A percentile compares a stretch with the other conserved stretches of the same genome.
Evolutionary conservation across 1,284 basidiomycete species (phyloP).

Genomic region (Moesziomyces sp.): DNA sequence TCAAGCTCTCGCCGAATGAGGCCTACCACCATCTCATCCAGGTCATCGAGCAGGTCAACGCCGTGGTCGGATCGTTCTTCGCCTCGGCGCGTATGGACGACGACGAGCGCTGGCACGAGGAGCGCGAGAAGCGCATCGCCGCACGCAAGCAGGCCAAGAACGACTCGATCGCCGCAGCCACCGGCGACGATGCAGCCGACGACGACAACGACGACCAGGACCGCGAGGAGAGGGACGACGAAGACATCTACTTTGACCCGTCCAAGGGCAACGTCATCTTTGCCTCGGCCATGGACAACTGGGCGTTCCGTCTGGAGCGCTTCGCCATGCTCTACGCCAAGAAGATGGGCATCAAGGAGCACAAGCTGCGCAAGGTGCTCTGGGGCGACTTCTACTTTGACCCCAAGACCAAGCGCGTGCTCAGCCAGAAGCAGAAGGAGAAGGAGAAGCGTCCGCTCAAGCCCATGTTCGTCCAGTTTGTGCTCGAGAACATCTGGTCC

Average conservation of each 20-base stretch:
- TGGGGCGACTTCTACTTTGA: constrained; percentile 99
- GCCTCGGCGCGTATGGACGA: constrained; percentile 93
- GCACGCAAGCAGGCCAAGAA: constrained; percentile 74
- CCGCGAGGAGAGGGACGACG: constrained; percentile 87
- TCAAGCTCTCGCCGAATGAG: constrained; percentile 89
- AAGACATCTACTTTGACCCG: constrained; percentile 94
- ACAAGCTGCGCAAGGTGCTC: constrained; percentile 83
- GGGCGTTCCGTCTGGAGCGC: constrained; percentile 94
- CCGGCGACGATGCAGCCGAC: constrained; percentile 73
- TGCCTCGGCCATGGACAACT: constrained; percentile 94
- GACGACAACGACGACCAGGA: constrained; percentile 65
- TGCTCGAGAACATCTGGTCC: constrained; percentile 96
- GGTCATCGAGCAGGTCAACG: constrained; percentile 96
- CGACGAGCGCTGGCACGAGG: constrained; percentile 91
- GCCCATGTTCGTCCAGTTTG: constrained; percentile 97
- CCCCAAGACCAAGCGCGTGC: constrained; percentile 92
- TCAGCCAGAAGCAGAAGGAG: constrained; percentile 86
- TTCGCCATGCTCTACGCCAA: constrained; percentile 92
- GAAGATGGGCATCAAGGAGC: constrained; percentile 91
- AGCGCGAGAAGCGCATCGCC: constrained; percentile 82
- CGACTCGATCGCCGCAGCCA: constrained; percentile 48
- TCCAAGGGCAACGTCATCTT: constrained; percentile 97
- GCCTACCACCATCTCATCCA: constrained; percentile 93
- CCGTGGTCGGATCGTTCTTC: constrained; percentile 96
- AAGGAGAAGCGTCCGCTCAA: constrained; percentile 79